These are phyloP conservation scores for Linnemannia hyalina DNA, from an alignment of 192 early-diverging fungal species.

Conservation along the genomic window DNA sequence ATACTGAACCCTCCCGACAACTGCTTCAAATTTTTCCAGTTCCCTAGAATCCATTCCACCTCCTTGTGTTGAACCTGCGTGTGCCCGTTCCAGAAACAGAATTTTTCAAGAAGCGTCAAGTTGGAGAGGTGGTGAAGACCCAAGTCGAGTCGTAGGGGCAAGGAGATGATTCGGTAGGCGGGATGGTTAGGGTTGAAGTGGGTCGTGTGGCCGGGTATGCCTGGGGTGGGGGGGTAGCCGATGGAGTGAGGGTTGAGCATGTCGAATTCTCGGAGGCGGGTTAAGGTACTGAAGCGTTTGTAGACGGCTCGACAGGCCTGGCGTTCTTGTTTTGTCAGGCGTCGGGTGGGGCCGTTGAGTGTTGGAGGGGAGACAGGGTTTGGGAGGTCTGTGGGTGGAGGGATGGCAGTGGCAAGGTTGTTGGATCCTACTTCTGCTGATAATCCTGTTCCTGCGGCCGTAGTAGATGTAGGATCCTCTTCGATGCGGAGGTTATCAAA, in stretches of 20 bases:
- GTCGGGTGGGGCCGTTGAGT: neutral
- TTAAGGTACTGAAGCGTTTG: neutral
- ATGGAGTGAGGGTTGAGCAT: neutral
- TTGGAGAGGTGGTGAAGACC: conserved; percentile 5
- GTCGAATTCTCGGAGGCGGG: neutral
- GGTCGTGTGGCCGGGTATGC: neutral
- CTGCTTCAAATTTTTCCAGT: conserved; percentile 3
- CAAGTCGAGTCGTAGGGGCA: conserved; percentile 8
- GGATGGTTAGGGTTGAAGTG: neutral
- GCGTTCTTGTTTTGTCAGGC: neutral
- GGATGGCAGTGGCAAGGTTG: neutral
- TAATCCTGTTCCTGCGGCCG: neutral
- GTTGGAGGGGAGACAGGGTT: neutral
- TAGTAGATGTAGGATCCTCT: neutral
- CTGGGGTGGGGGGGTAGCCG: neutral
- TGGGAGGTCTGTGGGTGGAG: neutral
- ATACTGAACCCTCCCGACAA: neutral
- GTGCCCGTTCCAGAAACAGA: conserved; percentile 16
- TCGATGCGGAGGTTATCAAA: neutral
- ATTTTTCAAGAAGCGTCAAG: neutral
- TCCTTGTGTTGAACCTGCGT: neutral
- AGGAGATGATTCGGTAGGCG: neutral
- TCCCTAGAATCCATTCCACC: conserved; percentile 12
- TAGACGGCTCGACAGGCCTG: conserved; percentile 3
- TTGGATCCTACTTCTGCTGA: neutral